Base-by-base conservation (phyloP, 1,139 yeast genomes). In the Candida sojae region DNA sequence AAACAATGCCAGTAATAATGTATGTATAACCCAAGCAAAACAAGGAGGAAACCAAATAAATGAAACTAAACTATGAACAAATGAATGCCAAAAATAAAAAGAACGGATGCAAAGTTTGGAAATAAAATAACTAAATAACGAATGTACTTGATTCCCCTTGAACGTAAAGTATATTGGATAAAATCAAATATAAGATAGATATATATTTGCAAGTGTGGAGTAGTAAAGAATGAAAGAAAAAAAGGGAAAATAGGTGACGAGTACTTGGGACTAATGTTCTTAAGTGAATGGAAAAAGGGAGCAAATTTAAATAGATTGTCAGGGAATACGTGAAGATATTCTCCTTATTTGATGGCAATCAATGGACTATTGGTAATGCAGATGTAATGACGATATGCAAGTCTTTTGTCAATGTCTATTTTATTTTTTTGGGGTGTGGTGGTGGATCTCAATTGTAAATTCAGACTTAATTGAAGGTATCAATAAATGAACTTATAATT, bases 121-220 rank as follows among this genome's bases (percentile, higher is more conserved):
- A 11, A 30, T 30, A 11, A 8, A 30, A 30, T 30, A 30, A 30
- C 10, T 33, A 8, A 33, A 33, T 33, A 33, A 17, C 36, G 36
- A 33, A 33, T 33, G 36, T 33, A 33, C 36, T 33, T 33, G 36
- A 17, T 33, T 33, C 36, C 36, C 21, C 36, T 33, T 33, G 36
- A 33, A 12, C 12, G 36, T 26, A 26, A 6, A 6, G 29, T 26
- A 26, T 2, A 2, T 26, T 32, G n/a, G 7, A 11, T 5, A 5
- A 32, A 32, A 32, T 32, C 35, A 32, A 17, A 12, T 6, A 26
- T 26, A 8, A 26, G 2, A 6, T 26, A 26, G 6, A 26, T 26
- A 26, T 26, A 26, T 33, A 33, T 33, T 4, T 33, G 36, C 36
- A 33, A 33, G n/a, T 12, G 36, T 12, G 21, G 9, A 26, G 6